phyloP scores from a whole-genome alignment of 2,329 filamentous ascomycete species.

The Alternaria arborescens region DNA sequence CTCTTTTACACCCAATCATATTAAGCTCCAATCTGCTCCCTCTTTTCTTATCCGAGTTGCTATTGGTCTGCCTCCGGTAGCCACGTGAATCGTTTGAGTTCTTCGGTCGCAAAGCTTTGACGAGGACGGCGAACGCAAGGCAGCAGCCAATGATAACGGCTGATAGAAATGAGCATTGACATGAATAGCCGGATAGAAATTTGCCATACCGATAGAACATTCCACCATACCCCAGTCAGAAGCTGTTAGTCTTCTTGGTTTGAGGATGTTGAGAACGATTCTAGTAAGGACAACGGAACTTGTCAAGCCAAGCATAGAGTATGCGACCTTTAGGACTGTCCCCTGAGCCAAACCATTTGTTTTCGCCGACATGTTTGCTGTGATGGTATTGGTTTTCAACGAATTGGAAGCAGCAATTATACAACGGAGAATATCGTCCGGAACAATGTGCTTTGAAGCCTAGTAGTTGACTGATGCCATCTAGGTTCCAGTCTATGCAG shows the following conservation, averaged over 20 bases:
- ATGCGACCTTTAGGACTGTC: slow-evolving; percentile 22
- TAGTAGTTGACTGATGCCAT: not conserved
- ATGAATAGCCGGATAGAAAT: not conserved
- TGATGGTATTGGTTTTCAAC: not conserved
- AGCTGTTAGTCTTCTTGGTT: slow-evolving; percentile 8
- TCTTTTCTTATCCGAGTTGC: not conserved
- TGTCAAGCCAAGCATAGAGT: slow-evolving; percentile 22
- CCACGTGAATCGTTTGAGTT: slow-evolving; percentile 9
- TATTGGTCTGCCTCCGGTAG: slow-evolving; percentile 9
- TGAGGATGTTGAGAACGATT: slow-evolving; percentile 14
- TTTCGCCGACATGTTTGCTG: slow-evolving; percentile 10
- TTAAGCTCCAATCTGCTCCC: not conserved
- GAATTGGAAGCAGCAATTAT: not conserved
- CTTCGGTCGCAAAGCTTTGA: slow-evolving; percentile 10
- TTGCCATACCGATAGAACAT: slow-evolving; percentile 34
- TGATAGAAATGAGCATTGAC: not conserved
- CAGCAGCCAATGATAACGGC: slow-evolving; percentile 8
- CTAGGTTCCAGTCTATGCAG: not conserved
- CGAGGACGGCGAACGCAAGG: slow-evolving; percentile 24
- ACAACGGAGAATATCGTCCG: not conserved
- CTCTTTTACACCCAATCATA: not conserved
- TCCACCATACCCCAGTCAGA: slow-evolving; percentile 46
- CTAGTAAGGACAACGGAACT: slow-evolving; percentile 21
- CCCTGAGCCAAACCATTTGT: slow-evolving; percentile 23
- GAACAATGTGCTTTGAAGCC: not conserved